Base-by-base conservation (phyloP, 2,329 filamentous ascomycete genomes). In the Madurella fahalii region DNA sequence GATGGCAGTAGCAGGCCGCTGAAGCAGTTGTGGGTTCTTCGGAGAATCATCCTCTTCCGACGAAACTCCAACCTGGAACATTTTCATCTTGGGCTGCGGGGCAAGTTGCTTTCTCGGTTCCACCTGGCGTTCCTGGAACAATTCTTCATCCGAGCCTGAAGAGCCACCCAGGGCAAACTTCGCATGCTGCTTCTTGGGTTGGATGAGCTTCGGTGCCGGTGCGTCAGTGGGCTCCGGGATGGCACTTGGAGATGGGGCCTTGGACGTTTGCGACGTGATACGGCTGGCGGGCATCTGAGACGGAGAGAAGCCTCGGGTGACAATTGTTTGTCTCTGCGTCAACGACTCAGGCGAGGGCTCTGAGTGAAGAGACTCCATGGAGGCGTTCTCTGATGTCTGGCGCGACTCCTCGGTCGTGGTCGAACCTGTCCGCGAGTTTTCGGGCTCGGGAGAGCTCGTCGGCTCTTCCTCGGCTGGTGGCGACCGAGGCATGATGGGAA, bases 221-320 rank as follows among this genome's bases (percentile, higher is more conserved):
- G 77, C 77, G 0, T 79, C 77, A 43, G 71, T 79, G 16, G 80
- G 77, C 63, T 86, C 86, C 37, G 87, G 81, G 41, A 88, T 85
- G 30, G 79, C 75, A 31, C 82, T 81, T 11, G 78, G 74, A 39
- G 79, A 75, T 9, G 74, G 66, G 2, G 72, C 67, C 47, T 79
- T 77, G 42, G 72, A 58, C 72, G 83, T 65, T 76, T 82, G 59
- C 75, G 74, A 67, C 47, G 75, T 69, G 50, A 74, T 69, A 53
- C 73, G 67, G 59, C 76, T 65, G 47, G 74, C 53, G 54, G 75
- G 86, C 41, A 87, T 78, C 57, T 86, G 83, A 25, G 87, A 86
- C 2, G 89, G 89, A 5, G 88, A 89, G 72, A 96, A 96, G 54
- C 92, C 92, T 60, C 89, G 88, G 50, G 96, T 86, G 54, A 96